phyloP scores from a whole-genome alignment of 2,329 filamentous ascomycete genomes.

The Paraphoma chrysanthemicola region DNA sequence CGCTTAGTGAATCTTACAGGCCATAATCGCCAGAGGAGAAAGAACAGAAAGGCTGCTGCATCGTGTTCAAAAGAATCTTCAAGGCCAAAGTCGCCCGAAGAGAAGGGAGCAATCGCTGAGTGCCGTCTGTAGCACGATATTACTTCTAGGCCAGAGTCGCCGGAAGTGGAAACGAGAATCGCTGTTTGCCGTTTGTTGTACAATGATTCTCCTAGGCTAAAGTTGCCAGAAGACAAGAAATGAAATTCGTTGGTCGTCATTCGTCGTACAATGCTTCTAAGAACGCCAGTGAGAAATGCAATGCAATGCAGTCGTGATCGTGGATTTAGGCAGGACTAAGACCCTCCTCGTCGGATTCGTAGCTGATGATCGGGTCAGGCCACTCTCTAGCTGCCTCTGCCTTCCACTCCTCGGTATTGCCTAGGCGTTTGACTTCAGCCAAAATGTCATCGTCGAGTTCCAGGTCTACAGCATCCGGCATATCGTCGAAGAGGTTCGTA shows the following conservation, averaged over 20 bases:
- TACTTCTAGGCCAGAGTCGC: not conserved
- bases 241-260: not conserved
- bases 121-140: not conserved
- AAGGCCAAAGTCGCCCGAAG: not conserved
- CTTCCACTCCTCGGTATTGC: slow-evolving; percentile 14
- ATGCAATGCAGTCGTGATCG: not conserved
- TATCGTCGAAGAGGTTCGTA: slow-evolving; percentile 22
- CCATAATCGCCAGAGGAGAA: not conserved
- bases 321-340: slow-evolving; percentile 16
- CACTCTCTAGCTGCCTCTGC: slow-evolving; percentile 17
- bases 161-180: not conserved
- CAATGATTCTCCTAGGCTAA: not conserved
- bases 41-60: not conserved
- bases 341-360: slow-evolving; percentile 35
- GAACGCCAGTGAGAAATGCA: not conserved
- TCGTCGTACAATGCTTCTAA: not conserved
- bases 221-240: not conserved
- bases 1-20: not conserved
- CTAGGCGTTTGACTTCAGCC: slow-evolving; percentile 17
- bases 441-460: slow-evolving; percentile 24
- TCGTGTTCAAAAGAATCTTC: not conserved
- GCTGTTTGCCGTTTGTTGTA: not conserved
- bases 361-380: slow-evolving; percentile 19
- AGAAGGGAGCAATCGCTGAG: not conserved
- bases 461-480: slow-evolving; percentile 25